Evolutionary conservation across 305 asterid genomes (phyloP).

Genomic region (Euphrasia arctica): DNA sequence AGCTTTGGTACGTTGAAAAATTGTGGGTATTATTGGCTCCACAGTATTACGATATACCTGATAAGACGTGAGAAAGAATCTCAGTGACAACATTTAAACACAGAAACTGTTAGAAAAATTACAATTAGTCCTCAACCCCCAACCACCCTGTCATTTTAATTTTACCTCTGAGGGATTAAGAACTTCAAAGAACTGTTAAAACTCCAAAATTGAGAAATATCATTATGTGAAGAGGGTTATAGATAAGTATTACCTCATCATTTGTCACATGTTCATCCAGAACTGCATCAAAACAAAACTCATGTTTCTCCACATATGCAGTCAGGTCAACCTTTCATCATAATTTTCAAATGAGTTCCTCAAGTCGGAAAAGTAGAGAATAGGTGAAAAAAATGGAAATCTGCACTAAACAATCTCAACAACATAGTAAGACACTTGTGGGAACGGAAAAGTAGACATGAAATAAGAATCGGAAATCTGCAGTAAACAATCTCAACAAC

Average conservation of each 20-base stretch:
- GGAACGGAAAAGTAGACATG: conserved; percentile 1
- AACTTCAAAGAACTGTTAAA: conserved; percentile 11
- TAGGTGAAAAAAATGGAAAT: not conserved
- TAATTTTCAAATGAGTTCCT: conserved; percentile 35
- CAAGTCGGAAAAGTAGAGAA: conserved; percentile 12
- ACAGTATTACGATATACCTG: conserved; percentile 93
- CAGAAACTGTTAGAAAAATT: conserved; percentile 6
- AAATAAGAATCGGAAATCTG: not conserved
- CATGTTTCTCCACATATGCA: conserved; percentile 97
- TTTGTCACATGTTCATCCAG: conserved; percentile 87
- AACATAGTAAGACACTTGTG: conserved; percentile 3
- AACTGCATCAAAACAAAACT: conserved; percentile 98
- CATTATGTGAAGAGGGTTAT: conserved; percentile 11
- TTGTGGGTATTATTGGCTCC: conserved; percentile 93
- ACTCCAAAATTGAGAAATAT: not conserved
- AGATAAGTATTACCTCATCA: conserved; percentile 70
- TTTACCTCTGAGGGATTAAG: conserved; percentile 13
- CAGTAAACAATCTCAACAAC: conserved; percentile 7
- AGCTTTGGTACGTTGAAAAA: conserved; percentile 96
- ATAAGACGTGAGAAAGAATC: conserved; percentile 30
- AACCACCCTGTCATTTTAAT: not conserved
- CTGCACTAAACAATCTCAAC: conserved; percentile 3
- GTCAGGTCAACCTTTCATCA: conserved; percentile 91
- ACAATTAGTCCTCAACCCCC: conserved; percentile 9
- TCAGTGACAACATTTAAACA: conserved; percentile 21